Base-by-base conservation (phyloP, 345 rosid genomes). In the Euphorbia lathyris region DNA sequence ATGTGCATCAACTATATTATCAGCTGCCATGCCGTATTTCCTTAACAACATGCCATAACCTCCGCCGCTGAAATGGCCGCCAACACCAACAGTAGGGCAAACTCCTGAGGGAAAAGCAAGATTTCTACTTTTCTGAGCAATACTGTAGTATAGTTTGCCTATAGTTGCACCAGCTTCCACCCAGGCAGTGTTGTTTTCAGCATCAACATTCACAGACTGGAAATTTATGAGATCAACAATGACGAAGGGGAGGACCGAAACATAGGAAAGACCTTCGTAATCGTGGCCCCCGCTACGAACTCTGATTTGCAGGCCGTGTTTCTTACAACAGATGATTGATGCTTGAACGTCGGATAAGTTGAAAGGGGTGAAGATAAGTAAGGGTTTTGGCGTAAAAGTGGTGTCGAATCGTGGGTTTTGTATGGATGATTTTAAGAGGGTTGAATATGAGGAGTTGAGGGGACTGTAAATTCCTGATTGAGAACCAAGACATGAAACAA, bases 61-160 rank as follows among this genome's bases (percentile, higher is more conserved):
- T 22, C 71, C 77, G 3, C 76, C 76, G 10, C 73, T 63, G 17
- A 77, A 43, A 51, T 77, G 81, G 17, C 81, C 81, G 0, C 77
- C 81, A 25, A 73, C 71, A 0, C 77, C 81, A 0, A 69, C 45
- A 1, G 66, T 69, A 2, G 74, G 68, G 20, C 74, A 78, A 59
- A 36, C 17, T 3, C 81, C 81, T 0, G 77, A 77, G 0, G 81
- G 71, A 40, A 78, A 65, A 40, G 65, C 77, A 7, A 61, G 60
- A 48, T 30, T 61, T 36, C 59, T 50, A 34, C 67, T 70, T 23
- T 61, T 70, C 51, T 70, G 36, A 10, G 59, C 60, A 7, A 70
- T 70, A 48, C 38, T 61, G 12, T 70, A 70, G 38, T 70, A 70
- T 22, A 70, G 29, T 32, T 70, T 65, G 11, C 74, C 74, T 14